Evolutionary conservation across 371 early-diverging fungal species (phyloP).

Genomic region (Rhizomucor miehei): DNA sequence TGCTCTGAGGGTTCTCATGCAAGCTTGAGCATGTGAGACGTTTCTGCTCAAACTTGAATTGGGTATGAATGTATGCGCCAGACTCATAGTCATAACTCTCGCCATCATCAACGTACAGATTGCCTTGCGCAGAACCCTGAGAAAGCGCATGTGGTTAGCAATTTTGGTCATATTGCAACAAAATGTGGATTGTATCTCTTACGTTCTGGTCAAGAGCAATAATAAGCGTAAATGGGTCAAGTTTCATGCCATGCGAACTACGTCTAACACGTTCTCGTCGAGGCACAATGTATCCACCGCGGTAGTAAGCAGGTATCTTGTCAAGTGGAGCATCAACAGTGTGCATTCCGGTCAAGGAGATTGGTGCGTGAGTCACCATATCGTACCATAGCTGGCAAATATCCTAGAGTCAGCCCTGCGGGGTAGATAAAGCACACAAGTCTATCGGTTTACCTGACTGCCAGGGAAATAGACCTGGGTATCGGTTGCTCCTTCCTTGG

Average conservation of each 20-base stretch:
- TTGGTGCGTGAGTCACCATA: slow-evolving; percentile 47
- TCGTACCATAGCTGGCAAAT: slow-evolving; percentile 74
- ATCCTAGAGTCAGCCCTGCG: background rate
- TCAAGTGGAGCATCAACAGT: slow-evolving; percentile 68
- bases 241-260: slow-evolving; percentile 73
- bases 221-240: slow-evolving; percentile 90
- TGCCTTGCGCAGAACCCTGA: slow-evolving; percentile 70
- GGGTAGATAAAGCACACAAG: too few relatives aligned
- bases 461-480: slow-evolving; percentile 72
- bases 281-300: slow-evolving; percentile 87
- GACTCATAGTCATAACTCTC: slow-evolving; percentile 68
- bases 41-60: slow-evolving; percentile 37
- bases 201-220: slow-evolving; percentile 68
- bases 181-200: slow-evolving; percentile 3
- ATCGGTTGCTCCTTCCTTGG: slow-evolving; percentile 44
- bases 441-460: slow-evolving; percentile 34
- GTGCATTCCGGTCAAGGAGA: slow-evolving; percentile 44
- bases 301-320: slow-evolving; percentile 79
- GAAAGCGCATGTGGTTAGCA: background rate
- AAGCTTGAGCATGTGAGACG: slow-evolving; percentile 25
- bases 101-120: slow-evolving; percentile 91
- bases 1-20: slow-evolving; percentile 17
- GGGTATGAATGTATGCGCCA: slow-evolving; percentile 59
- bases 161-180: background rate
- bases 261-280: slow-evolving; percentile 86